Percentiles rank a stretch among this genome's conserved stretches.
Conservation (phyloP, 2,329 filamentous ascomycete species). For the Myriosclerotinia curreyana region DNA sequence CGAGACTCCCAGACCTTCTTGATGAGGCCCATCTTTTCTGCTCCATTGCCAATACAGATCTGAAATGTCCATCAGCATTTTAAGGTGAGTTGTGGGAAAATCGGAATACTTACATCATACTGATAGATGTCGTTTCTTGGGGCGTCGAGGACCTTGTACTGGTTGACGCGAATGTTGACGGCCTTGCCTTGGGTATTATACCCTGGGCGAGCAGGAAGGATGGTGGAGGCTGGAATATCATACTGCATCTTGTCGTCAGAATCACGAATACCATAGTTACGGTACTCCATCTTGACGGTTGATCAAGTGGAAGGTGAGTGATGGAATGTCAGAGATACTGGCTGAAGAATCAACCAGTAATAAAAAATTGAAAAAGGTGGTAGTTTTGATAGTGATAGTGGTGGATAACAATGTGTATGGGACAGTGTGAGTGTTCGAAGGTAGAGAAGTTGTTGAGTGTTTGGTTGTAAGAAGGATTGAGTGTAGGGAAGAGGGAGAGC, state of each 20-base stretch:
- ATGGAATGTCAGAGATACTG: constrained; percentile 23
- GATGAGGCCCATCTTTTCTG: constrained; percentile 61
- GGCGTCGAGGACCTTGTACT: constrained; percentile 64
- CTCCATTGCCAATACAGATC: constrained; percentile 63
- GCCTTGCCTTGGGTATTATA: constrained; percentile 58
- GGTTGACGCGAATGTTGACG: constrained; percentile 63
- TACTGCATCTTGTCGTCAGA: constrained; percentile 28
- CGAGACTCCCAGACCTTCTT: constrained; percentile 74
- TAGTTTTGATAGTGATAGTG: constrained; percentile 2
- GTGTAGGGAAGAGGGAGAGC: not conserved
- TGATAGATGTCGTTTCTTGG: constrained; percentile 67
- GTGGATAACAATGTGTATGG: not conserved
- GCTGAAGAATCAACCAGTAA: constrained; percentile 25
- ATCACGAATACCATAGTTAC: constrained; percentile 34
- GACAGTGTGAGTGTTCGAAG: constrained; percentile 9
- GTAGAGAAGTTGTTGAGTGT: not conserved
- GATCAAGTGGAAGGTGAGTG: constrained; percentile 20
- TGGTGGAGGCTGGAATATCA: constrained; percentile 20
- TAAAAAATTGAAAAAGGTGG: constrained; percentile 5
- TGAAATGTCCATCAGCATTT: constrained; percentile 39
- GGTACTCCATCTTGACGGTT: constrained; percentile 34
- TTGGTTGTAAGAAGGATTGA: constrained; percentile 6
- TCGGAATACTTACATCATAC: constrained; percentile 68
- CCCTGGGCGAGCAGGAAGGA: constrained; percentile 47
- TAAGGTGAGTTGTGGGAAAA: constrained; percentile 4